Conservation (phyloP, 75 land plant species). For the Cunninghamia lanceolata region DNA sequence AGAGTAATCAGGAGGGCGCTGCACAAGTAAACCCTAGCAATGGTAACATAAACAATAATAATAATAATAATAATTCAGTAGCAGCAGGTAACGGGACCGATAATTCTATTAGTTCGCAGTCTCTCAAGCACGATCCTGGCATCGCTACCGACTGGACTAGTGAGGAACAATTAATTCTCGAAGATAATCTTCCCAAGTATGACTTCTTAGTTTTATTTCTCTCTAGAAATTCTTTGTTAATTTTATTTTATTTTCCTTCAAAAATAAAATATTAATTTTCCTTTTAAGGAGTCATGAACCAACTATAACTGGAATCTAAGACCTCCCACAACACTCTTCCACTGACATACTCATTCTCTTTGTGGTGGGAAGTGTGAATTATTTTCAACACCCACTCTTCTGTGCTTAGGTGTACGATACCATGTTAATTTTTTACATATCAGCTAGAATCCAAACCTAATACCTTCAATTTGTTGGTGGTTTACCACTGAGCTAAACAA, state of each 20-base stretch:
- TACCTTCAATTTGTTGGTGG: background rate
- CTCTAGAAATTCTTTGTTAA: too few species aligned
- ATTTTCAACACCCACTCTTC: background rate
- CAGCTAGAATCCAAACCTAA: background rate
- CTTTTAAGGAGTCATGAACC: background rate
- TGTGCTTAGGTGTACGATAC: background rate
- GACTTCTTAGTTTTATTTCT: background rate
- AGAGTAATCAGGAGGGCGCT: background rate
- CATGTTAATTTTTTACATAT: background rate
- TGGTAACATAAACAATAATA: background rate
- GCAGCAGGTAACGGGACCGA: background rate
- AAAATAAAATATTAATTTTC: background rate
- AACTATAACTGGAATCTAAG: background rate
- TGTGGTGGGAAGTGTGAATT: background rate
- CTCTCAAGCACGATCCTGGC: constrained; percentile 44
- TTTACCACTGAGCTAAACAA: background rate
- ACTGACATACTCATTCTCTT: background rate
- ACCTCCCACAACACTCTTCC: background rate
- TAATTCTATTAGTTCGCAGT: constrained; percentile 13
- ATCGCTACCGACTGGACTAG: constrained; percentile 57
- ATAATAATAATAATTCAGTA: background rate
- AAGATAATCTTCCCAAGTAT: constrained; percentile 52
- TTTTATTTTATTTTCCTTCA: background rate
- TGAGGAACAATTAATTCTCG: constrained; percentile 52
- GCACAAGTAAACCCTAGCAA: constrained; percentile 14